Percentiles rank a stretch among this genome's conserved stretches.
Conservation (phyloP, 2,329 filamentous ascomycete genomes). For the Sodiomyces alkalinus region DNA sequence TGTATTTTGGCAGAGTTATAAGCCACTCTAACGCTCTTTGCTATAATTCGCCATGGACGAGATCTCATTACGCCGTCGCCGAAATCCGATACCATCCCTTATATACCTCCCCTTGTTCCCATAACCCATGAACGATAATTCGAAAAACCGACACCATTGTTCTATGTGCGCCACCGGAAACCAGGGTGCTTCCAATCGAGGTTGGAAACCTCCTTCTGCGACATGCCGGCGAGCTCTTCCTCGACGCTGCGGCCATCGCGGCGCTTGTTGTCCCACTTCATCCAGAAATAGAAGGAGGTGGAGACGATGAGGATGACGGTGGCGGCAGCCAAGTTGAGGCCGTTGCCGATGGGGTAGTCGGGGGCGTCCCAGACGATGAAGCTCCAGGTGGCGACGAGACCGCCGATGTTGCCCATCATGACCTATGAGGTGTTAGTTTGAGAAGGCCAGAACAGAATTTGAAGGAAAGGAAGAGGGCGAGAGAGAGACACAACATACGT, state of each 20-base stretch:
- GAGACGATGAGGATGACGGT: constrained; percentile 33
- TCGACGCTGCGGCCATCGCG: constrained; percentile 40
- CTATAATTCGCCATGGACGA: too few species aligned
- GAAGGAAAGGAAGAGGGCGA: neutral
- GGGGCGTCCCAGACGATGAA: constrained; percentile 49
- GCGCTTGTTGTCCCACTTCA: constrained; percentile 43
- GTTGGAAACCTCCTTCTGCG: constrained; percentile 37
- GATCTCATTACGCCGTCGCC: too few species aligned
- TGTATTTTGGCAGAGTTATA: too few species aligned
- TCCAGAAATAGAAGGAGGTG: constrained; percentile 38
- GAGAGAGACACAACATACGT: constrained; percentile 12
- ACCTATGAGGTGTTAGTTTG: constrained; percentile 17
- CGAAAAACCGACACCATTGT: too few species aligned
- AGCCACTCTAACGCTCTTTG: too few species aligned
- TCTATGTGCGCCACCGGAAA: constrained; percentile 40
- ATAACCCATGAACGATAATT: too few species aligned
- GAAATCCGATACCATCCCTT: too few species aligned
- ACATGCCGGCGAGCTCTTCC: constrained; percentile 38
- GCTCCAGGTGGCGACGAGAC: constrained; percentile 49
- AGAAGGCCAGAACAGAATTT: too few species aligned
- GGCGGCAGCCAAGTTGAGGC: constrained; percentile 47
- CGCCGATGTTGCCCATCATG: constrained; percentile 62
- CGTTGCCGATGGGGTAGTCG: constrained; percentile 56
- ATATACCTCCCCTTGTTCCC: too few species aligned
- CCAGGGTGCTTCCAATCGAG: constrained; percentile 54